phyloP scores from a whole-genome alignment of 2,329 filamentous ascomycete species.

The Monilinia fructigena region DNA sequence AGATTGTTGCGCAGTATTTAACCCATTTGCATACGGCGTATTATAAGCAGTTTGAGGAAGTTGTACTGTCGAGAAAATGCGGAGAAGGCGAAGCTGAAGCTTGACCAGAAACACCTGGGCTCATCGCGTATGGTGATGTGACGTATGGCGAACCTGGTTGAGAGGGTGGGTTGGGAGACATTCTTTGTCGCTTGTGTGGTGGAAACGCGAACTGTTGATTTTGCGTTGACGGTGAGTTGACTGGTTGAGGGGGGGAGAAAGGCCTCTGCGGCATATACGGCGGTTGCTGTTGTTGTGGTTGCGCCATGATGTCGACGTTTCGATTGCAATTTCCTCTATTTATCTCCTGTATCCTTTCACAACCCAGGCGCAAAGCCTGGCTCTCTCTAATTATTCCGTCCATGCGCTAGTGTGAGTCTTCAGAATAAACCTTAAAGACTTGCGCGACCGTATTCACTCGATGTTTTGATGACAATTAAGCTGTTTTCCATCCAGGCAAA shows the following conservation, averaged over 20 bases:
- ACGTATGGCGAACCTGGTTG: slow-evolving; percentile 64
- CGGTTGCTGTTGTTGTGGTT: slow-evolving; percentile 41
- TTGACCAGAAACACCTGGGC: slow-evolving; percentile 43
- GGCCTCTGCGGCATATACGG: slow-evolving; percentile 49
- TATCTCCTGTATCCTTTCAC: slow-evolving; percentile 31
- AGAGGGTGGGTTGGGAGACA: slow-evolving; percentile 67
- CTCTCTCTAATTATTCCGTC: slow-evolving; percentile 31
- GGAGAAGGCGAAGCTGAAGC: slow-evolving; percentile 34
- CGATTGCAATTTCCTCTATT: slow-evolving; percentile 26
- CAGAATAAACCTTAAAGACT: neutral
- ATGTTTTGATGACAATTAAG: slow-evolving; percentile 23
- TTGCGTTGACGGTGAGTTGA: slow-evolving; percentile 55
- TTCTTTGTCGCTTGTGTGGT: slow-evolving; percentile 69
- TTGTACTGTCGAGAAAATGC: slow-evolving; percentile 38
- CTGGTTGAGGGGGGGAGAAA: slow-evolving; percentile 61
- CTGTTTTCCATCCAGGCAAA: slow-evolving; percentile 10
- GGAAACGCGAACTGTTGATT: slow-evolving; percentile 60
- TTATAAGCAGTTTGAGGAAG: slow-evolving; percentile 38
- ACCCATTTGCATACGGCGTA: slow-evolving; percentile 41
- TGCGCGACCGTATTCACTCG: slow-evolving; percentile 21
- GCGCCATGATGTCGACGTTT: slow-evolving; percentile 37
- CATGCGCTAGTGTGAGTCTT: slow-evolving; percentile 31
- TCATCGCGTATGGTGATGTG: slow-evolving; percentile 51
- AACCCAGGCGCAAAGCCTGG: slow-evolving; percentile 39
- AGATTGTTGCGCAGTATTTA: slow-evolving; percentile 29